Conservation (phyloP, 192 early-diverging fungal genomes). For the Spizellomyces punctatus region DNA sequence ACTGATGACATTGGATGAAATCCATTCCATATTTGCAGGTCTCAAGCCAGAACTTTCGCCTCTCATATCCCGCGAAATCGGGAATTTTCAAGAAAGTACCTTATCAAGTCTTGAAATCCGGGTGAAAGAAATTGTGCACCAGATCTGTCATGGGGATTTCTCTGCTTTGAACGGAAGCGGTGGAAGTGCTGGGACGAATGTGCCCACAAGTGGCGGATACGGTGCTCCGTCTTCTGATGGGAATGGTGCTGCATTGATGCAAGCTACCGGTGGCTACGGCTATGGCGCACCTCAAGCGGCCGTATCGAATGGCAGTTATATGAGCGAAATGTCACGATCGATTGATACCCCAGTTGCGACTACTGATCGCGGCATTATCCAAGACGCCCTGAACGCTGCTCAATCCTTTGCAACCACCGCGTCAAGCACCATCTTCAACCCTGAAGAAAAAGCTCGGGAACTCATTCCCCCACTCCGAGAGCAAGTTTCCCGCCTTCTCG, state of each 20-base stretch:
- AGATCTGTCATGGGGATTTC: conserved; percentile 30
- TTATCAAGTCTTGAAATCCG: conserved; percentile 11
- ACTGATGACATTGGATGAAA: background rate
- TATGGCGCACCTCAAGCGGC: background rate
- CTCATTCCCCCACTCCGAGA: conserved; percentile 25
- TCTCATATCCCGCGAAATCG: conserved; percentile 18
- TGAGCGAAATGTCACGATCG: background rate
- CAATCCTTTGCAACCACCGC: conserved; percentile 9
- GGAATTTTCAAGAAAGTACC: conserved; percentile 16
- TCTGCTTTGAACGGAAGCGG: conserved; percentile 6
- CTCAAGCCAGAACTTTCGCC: conserved; percentile 27
- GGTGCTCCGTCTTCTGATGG: background rate
- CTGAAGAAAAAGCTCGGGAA: conserved; percentile 20
- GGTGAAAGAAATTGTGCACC: conserved; percentile 20
- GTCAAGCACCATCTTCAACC: conserved; percentile 14
- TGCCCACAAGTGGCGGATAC: background rate
- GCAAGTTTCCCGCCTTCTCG: conserved; percentile 9
- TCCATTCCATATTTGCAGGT: background rate
- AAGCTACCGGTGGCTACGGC: conserved; percentile 10
- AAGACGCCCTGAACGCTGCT: conserved; percentile 19
- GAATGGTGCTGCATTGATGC: background rate
- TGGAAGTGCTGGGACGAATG: background rate
- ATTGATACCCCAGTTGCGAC: conserved; percentile 1
- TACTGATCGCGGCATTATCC: conserved; percentile 29
- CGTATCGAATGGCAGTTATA: conserved; percentile 12